These are phyloP conservation scores for Lachnellula suecica DNA, from an alignment of 2,329 filamentous ascomycete genomes.

Conservation along the genomic window DNA sequence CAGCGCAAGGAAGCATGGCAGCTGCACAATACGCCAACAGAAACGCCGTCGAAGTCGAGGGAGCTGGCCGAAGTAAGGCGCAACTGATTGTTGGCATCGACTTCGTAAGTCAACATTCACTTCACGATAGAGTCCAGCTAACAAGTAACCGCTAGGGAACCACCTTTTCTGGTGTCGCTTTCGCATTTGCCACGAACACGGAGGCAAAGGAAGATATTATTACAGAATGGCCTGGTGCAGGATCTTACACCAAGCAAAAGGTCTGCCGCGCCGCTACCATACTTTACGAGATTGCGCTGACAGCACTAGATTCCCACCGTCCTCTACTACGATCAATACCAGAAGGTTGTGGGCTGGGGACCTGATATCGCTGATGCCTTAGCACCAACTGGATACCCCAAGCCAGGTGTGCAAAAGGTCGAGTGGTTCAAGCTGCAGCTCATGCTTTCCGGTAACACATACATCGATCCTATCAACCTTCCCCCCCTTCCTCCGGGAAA, in stretches of 20 bases:
- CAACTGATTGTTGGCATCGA: constrained; percentile 99
- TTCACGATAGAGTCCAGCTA: constrained; percentile 13
- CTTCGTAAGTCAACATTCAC: constrained; percentile 67
- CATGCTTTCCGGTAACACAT: constrained; percentile 98
- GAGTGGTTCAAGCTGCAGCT: constrained; percentile 99
- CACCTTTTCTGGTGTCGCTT: constrained; percentile 96
- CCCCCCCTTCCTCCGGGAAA: constrained; percentile 96
- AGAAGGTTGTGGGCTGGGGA: constrained; percentile 99
- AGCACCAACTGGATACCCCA: constrained; percentile 94
- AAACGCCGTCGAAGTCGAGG: constrained; percentile 73
- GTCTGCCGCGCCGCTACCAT: constrained; percentile 44
- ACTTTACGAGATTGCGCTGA: constrained; percentile 17
- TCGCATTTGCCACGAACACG: constrained; percentile 90
- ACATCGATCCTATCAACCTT: constrained; percentile 98
- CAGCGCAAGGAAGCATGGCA: constrained; percentile 23
- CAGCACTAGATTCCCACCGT: constrained; percentile 83
- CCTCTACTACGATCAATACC: constrained; percentile 99
- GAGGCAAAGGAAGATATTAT: constrained; percentile 99
- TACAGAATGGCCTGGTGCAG: constrained; percentile 96
- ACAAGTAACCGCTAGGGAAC: constrained; percentile 65
- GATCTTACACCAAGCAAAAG: constrained; percentile 98
- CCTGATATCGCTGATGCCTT: constrained; percentile 96
- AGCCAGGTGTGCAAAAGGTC: constrained; percentile 96
- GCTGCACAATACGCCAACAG: constrained; percentile 31
- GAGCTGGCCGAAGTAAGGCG: constrained; percentile 85